These are phyloP conservation scores for Exsudoporus frostii DNA, from an alignment of 768 basidiomycete genomes.

Conservation along the genomic window DNA sequence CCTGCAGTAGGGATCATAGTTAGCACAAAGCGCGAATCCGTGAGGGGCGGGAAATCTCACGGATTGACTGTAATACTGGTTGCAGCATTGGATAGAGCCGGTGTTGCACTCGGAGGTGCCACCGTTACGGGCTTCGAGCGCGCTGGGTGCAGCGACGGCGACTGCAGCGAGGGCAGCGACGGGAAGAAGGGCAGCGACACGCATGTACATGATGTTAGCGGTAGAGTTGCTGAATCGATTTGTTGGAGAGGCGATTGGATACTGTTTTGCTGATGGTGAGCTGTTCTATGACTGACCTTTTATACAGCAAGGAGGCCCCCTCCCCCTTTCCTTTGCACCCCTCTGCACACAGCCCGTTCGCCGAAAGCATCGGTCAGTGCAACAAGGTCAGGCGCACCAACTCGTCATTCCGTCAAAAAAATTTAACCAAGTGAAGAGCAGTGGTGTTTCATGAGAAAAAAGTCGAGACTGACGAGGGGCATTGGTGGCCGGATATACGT, in stretches of 20 bases:
- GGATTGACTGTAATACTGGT: background rate
- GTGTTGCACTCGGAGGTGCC: constrained; percentile 6
- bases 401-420: background rate
- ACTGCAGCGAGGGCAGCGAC: constrained; percentile 8
- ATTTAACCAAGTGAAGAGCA: background rate
- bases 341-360: background rate
- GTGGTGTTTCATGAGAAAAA: background rate
- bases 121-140: background rate
- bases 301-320: constrained; percentile 2
- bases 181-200: constrained; percentile 6
- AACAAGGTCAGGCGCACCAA: background rate
- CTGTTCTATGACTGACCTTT: background rate
- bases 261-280: background rate
- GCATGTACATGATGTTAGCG: constrained; percentile 4
- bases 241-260: background rate
- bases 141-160: constrained; percentile 6
- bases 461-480: background rate
- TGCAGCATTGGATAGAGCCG: constrained; percentile 12
- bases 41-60: background rate
- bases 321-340: background rate
- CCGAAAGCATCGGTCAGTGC: background rate
- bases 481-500: background rate
- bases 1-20: background rate
- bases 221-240: background rate
- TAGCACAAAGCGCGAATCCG: background rate